Evolutionary conservation across 768 basidiomycete genomes (phyloP).

Genomic region (Boletus vermiculosoides): DNA sequence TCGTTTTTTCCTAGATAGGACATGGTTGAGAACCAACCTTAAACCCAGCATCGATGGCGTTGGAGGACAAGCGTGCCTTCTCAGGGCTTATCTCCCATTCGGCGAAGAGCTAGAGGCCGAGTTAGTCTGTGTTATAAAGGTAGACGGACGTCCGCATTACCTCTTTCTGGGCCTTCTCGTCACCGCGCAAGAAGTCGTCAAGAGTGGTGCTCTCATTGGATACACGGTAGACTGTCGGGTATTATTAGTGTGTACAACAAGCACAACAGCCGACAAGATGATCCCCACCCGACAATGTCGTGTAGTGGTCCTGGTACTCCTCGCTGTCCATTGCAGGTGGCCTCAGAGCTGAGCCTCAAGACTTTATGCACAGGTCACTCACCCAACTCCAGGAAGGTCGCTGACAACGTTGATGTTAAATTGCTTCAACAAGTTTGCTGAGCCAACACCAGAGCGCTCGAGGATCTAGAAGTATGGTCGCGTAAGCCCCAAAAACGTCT

Average conservation of each 20-base stretch:
- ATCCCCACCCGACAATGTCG: slow-evolving; percentile 56
- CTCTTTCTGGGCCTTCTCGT: slow-evolving; percentile 55
- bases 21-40: slow-evolving; percentile 41
- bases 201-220: slow-evolving; percentile 61
- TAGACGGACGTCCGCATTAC: slow-evolving; percentile 24
- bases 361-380: slow-evolving; percentile 19
- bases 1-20: background rate
- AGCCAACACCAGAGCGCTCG: slow-evolving; percentile 70
- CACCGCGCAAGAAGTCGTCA: slow-evolving; percentile 71
- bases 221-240: slow-evolving; percentile 58
- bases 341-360: background rate
- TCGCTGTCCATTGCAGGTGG: slow-evolving; percentile 39
- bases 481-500: background rate
- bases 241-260: background rate
- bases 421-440: slow-evolving; percentile 51
- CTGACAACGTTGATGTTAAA: slow-evolving; percentile 61
- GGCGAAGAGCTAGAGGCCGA: slow-evolving; percentile 43
- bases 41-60: slow-evolving; percentile 74
- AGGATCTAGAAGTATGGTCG: slow-evolving; percentile 44
- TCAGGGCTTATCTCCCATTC: slow-evolving; percentile 69
- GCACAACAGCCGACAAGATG: background rate
- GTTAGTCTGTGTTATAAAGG: background rate
- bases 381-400: slow-evolving; percentile 72
- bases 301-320: slow-evolving; percentile 75
- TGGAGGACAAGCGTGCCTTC: slow-evolving; percentile 66